Conservation (phyloP, 108 stramenopile species). For the Nitzschia sp. region DNA sequence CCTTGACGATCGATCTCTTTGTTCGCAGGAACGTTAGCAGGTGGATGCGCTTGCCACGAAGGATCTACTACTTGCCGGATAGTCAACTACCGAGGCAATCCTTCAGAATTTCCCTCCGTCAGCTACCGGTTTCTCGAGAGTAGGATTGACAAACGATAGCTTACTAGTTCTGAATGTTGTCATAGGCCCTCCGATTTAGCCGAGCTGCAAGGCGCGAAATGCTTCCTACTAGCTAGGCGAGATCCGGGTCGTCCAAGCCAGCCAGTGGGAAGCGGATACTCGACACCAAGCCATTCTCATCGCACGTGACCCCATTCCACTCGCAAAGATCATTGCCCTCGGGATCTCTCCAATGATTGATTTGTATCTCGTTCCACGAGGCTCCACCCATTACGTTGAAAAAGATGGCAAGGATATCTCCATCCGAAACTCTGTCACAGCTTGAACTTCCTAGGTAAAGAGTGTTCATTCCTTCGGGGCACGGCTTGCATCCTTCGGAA, state of each 20-base stretch:
- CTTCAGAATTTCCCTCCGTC: too few relatives aligned
- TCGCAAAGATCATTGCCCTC: conserved; percentile 32
- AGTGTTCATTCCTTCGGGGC: conserved; percentile 51
- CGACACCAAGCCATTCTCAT: conserved; percentile 38
- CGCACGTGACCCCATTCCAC: conserved; percentile 57
- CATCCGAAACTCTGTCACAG: conserved; percentile 38
- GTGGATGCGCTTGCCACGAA: too few relatives aligned
- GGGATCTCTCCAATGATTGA: conserved; percentile 40
- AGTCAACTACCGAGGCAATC: too few relatives aligned
- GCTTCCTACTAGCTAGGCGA: background rate
- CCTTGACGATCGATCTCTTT: too few relatives aligned
- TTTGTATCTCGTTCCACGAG: conserved; percentile 21
- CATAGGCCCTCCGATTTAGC: too few relatives aligned
- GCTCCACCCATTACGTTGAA: conserved; percentile 56
- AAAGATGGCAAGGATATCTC: conserved; percentile 57
- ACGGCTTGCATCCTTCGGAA: conserved; percentile 45
- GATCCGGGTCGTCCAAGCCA: conserved; percentile 15
- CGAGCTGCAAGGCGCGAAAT: too few relatives aligned
- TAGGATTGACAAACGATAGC: too few relatives aligned
- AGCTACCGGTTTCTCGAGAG: too few relatives aligned
- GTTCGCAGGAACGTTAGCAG: too few relatives aligned
- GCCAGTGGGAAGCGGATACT: conserved; percentile 38
- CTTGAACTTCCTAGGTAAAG: conserved; percentile 45
- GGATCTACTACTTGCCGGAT: too few relatives aligned
- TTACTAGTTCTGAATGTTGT: too few relatives aligned